phyloP scores from a whole-genome alignment of 306 rosid species.

The Vicia faba region DNA sequence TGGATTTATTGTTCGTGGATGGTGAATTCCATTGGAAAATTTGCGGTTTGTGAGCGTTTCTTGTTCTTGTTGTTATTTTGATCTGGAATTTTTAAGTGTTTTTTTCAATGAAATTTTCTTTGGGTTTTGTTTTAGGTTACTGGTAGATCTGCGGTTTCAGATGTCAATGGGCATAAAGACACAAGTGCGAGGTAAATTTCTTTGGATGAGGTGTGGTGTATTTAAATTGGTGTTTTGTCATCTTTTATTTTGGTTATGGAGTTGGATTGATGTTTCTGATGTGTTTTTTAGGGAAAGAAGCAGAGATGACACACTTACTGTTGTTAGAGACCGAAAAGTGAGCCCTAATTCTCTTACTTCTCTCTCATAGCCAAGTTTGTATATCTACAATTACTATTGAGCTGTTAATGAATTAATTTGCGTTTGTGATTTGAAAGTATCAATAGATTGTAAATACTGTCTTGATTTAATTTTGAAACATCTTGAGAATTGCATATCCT shows the following conservation, averaged over 20 bases:
- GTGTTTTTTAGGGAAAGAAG: constrained; percentile 56
- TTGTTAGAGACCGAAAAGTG: constrained; percentile 71
- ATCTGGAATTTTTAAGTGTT: not conserved
- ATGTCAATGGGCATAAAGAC: constrained; percentile 63
- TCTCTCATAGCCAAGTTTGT: not conserved
- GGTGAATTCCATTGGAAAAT: constrained; percentile 5
- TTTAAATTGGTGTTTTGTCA: not conserved
- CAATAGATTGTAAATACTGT: constrained; percentile 17
- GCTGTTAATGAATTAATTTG: constrained; percentile 8
- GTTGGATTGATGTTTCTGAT: constrained; percentile 27
- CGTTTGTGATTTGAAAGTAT: not conserved
- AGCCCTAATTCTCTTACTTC: constrained; percentile 38
- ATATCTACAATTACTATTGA: not conserved
- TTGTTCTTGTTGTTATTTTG: not conserved
- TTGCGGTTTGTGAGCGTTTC: constrained; percentile 4
- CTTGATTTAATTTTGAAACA: constrained; percentile 9
- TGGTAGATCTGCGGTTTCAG: constrained; percentile 51
- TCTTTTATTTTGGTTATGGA: not conserved
- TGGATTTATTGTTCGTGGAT: not conserved
- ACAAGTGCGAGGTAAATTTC: constrained; percentile 54
- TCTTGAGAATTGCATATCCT: not conserved
- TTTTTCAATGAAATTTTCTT: not conserved
- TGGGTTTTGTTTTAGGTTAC: constrained; percentile 48
- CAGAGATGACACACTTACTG: constrained; percentile 51
- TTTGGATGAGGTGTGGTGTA: constrained; percentile 1